phyloP scores from a whole-genome alignment of 768 basidiomycete genomes.

The Lactifluus piperatus region DNA sequence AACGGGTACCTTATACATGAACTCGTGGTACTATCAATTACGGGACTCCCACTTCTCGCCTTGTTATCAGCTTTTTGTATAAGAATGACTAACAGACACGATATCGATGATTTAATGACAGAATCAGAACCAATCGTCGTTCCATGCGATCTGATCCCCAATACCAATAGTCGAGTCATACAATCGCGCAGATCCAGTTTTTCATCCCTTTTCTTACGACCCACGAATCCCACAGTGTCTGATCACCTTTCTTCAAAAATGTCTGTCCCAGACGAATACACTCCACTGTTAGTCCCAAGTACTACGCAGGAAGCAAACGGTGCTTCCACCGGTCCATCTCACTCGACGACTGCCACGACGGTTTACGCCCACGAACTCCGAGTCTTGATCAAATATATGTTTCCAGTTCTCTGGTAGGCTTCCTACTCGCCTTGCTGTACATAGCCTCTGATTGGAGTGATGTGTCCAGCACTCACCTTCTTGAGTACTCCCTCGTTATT shows the following conservation, averaged over 20 bases:
- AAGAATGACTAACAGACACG: not conserved
- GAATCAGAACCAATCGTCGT: not conserved
- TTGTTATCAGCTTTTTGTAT: too few relatives aligned
- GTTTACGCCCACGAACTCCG: constrained; percentile 50
- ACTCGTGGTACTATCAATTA: too few relatives aligned
- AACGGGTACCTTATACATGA: too few relatives aligned
- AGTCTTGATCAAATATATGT: constrained; percentile 52
- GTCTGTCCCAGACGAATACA: constrained; percentile 21
- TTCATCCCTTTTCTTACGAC: constrained; percentile 30
- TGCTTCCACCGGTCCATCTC: not conserved
- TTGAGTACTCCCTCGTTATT: constrained; percentile 82
- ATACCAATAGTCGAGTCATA: not conserved
- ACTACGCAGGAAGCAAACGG: constrained; percentile 50
- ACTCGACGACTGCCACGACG: constrained; percentile 18
- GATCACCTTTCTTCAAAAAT: constrained; percentile 23
- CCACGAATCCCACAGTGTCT: constrained; percentile 31
- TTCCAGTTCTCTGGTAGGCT: constrained; percentile 60
- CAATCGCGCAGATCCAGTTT: constrained; percentile 26
- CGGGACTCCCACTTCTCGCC: too few relatives aligned
- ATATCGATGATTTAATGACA: not conserved
- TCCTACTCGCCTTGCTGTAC: not conserved
- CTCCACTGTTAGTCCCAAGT: constrained; percentile 37
- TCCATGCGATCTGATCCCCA: not conserved
- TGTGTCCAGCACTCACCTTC: constrained; percentile 52
- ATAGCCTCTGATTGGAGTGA: not conserved